Evolutionary conservation across 805 yeast genomes (phyloP).

Genomic region (Kluyveromyces dobzhanskii): DNA sequence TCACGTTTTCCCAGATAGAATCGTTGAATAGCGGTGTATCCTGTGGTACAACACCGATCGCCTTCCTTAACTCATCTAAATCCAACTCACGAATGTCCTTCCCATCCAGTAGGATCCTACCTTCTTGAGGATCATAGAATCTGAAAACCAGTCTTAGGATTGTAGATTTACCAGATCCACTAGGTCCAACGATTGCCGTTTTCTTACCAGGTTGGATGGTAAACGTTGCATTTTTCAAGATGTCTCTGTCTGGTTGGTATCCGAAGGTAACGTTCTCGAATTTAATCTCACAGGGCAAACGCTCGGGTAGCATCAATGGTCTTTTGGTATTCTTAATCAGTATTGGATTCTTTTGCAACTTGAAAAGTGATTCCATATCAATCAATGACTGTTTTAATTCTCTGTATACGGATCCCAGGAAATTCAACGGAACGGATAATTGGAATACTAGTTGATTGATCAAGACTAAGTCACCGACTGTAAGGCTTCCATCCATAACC

Average conservation of each 20-base stretch:
- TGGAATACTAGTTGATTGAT: conserved; percentile 96
- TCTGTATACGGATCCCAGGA: conserved; percentile 90
- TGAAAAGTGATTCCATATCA: conserved; percentile 93
- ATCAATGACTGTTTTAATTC: conserved; percentile 86
- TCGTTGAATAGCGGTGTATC: conserved; percentile 95
- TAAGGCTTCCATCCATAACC: conserved; percentile 69
- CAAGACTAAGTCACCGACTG: conserved; percentile 91
- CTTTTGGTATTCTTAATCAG: conserved; percentile 59
- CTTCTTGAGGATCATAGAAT: conserved; percentile 76
- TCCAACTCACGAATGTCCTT: conserved; percentile 74
- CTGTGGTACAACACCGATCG: conserved; percentile 93
- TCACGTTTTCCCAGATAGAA: conserved; percentile 74
- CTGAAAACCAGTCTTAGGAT: conserved; percentile 75
- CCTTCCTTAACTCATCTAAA: conserved; percentile 61
- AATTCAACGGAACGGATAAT: conserved; percentile 87
- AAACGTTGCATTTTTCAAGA: conserved; percentile 71
- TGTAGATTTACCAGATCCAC: conserved; percentile 94
- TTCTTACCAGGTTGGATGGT: conserved; percentile 84
- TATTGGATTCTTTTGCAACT: conserved; percentile 68
- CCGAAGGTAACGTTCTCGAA: conserved; percentile 93
- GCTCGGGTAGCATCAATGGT: conserved; percentile 39
- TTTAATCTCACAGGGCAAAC: conserved; percentile 60
- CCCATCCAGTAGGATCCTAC: conserved; percentile 78
- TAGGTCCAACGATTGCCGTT: conserved; percentile 93
- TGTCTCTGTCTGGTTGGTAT: conserved; percentile 82